A percentile compares a stretch with the other conserved stretches of the same genome.
phyloP scores from a whole-genome alignment of 164 flowering plant species.

The Vitis amurensis region DNA sequence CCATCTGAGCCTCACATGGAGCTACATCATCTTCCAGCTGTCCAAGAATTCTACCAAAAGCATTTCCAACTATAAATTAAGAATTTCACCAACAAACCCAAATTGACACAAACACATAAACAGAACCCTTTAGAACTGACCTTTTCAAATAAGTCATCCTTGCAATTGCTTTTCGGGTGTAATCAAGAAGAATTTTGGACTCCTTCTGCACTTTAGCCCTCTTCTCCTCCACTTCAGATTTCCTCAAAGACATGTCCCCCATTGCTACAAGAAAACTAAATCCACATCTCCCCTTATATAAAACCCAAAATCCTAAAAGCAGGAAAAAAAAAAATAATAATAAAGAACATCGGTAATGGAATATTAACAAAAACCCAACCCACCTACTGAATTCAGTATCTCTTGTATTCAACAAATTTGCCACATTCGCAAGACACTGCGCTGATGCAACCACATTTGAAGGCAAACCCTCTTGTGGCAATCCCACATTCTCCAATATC shows the following conservation, averaged over 20 bases:
- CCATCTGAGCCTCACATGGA: conserved; percentile 79
- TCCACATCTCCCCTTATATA: conserved; percentile 6
- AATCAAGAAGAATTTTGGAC: conserved; percentile 84
- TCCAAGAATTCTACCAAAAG: conserved; percentile 59
- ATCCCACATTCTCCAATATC: conserved; percentile 86
- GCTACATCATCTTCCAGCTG: conserved; percentile 88
- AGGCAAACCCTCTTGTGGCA: conserved; percentile 82
- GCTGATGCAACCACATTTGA: conserved; percentile 70
- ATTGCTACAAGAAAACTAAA: conserved; percentile 87
- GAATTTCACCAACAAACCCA: neutral
- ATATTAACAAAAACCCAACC: conserved; percentile 11
- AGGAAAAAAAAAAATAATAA: neutral
- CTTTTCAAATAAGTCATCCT: conserved; percentile 87
- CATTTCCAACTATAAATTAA: neutral
- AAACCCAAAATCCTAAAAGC: conserved; percentile 1
- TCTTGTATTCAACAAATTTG: conserved; percentile 85
- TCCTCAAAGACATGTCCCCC: conserved; percentile 86
- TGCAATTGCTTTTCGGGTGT: conserved; percentile 85
- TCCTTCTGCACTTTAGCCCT: conserved; percentile 85
- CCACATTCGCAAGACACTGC: conserved; percentile 85
- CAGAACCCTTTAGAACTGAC: conserved; percentile 25
- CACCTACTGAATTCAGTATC: conserved; percentile 97
- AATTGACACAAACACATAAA: neutral
- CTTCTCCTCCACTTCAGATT: conserved; percentile 89
- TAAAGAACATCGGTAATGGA: too few relatives aligned